These are phyloP conservation scores for Wallacemonas sp. DNA, from an alignment of 208 protist genomes.

Conservation along the genomic window DNA sequence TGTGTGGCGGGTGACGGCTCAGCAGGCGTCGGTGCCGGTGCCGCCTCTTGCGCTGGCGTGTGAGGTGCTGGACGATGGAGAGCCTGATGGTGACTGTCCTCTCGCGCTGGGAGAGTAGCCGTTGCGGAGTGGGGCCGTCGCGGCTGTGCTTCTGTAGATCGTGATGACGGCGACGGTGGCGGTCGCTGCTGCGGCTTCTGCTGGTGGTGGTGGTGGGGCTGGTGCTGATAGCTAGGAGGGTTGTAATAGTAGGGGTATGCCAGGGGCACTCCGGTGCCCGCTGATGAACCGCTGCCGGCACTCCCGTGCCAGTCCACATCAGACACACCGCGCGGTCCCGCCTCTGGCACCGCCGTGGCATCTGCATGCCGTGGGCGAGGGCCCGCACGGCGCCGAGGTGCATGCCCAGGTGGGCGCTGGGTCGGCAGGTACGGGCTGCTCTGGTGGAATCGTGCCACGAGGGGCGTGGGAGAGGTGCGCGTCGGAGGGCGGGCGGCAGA, in stretches of 20 bases:
- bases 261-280: background rate
- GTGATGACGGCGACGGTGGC: no score
- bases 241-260: conserved; percentile 9
- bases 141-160: background rate
- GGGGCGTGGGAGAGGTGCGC: background rate
- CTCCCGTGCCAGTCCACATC: conserved; percentile 1
- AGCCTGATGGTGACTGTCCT: background rate
- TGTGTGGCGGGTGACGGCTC: background rate
- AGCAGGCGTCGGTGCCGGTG: background rate
- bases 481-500: background rate
- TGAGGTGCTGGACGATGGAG: background rate
- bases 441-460: background rate
- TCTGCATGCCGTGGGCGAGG: background rate
- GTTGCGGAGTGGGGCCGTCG: background rate
- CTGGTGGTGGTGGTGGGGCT: background rate
- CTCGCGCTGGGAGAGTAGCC: background rate
- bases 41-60: background rate
- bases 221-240: background rate
- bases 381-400: background rate
- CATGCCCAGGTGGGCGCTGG: background rate
- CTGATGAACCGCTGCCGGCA: background rate
- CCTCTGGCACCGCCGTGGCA: background rate
- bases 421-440: conserved; percentile 2
- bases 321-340: background rate
- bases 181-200: no score